Evolutionary conservation across 106 monocot genomes (phyloP).

Genomic region (Iris macrosiphon): DNA sequence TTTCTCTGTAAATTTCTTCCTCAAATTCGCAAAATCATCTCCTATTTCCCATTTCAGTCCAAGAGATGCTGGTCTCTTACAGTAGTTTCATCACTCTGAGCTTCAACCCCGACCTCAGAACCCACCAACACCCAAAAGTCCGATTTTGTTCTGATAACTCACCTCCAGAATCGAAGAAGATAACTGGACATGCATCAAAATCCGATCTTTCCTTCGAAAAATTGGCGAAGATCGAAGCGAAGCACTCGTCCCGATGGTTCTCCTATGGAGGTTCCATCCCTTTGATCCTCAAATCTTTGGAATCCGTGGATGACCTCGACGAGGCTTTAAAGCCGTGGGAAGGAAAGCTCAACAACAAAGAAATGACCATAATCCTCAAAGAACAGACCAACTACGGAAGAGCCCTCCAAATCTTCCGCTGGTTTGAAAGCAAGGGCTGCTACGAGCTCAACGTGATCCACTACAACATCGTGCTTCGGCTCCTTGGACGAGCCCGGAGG

Average conservation of each 20-base stretch:
- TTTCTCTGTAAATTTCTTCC: no score
- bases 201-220: slow-evolving; percentile 10
- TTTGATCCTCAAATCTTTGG: slow-evolving; percentile 49
- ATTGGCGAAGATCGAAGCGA: slow-evolving; percentile 4
- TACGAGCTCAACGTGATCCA: slow-evolving; percentile 85
- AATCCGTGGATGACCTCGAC: slow-evolving; percentile 34
- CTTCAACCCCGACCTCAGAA: background rate
- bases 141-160: slow-evolving; percentile 15
- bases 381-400: slow-evolving; percentile 67
- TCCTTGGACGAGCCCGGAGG: slow-evolving; percentile 38
- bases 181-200: slow-evolving; percentile 6
- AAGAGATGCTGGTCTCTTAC: slow-evolving; percentile 3
- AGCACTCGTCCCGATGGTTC: slow-evolving; percentile 15
- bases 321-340: slow-evolving; percentile 81
- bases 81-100: background rate
- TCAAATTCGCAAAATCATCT: no score
- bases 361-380: slow-evolving; percentile 77
- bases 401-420: slow-evolving; percentile 65
- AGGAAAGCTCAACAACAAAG: slow-evolving; percentile 54
- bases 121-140: slow-evolving; percentile 4
- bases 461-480: slow-evolving; percentile 77
- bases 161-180: background rate
- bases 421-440: slow-evolving; percentile 55
- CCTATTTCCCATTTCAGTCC: background rate
- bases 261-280: slow-evolving; percentile 76